A percentile compares a stretch with the other conserved stretches of the same genome.
phyloP scores from a whole-genome alignment of 148 eudicot genomes.

The Diospyros lotus region DNA sequence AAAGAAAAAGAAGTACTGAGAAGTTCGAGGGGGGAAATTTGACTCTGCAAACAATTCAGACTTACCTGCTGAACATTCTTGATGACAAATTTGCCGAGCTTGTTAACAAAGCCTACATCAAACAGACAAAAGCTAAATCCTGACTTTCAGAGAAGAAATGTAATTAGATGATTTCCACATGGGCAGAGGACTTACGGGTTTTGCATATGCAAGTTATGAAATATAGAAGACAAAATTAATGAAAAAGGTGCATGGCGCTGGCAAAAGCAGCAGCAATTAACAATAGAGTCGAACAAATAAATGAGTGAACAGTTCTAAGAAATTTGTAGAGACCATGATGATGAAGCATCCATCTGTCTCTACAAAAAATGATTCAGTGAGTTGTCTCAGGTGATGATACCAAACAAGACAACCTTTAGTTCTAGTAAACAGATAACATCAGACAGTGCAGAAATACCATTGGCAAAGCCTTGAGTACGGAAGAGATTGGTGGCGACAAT shows the following conservation, averaged over 20 bases:
- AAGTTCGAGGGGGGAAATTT: no score
- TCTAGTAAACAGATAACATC: background rate
- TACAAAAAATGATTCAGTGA: no score
- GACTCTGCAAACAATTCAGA: background rate
- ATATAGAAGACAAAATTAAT: background rate
- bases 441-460: background rate
- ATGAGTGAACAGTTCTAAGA: no score
- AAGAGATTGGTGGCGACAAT: constrained; percentile 1
- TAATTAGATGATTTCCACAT: background rate
- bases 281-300: no score
- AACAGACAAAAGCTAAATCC: background rate
- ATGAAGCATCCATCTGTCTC: no score
- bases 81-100: constrained; percentile 11
- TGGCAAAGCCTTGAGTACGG: constrained; percentile 5
- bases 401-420: background rate
- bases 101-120: constrained; percentile 6
- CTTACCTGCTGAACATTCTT: constrained; percentile 21
- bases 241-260: background rate
- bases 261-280: background rate
- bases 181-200: background rate
- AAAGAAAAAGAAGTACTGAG: no score
- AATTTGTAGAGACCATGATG: no score
- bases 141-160: background rate
- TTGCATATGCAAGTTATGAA: background rate
- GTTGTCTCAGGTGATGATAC: no score